These are phyloP conservation scores for Polymyxa betae DNA, from an alignment of 208 protist genomes.

Conservation along the genomic window DNA sequence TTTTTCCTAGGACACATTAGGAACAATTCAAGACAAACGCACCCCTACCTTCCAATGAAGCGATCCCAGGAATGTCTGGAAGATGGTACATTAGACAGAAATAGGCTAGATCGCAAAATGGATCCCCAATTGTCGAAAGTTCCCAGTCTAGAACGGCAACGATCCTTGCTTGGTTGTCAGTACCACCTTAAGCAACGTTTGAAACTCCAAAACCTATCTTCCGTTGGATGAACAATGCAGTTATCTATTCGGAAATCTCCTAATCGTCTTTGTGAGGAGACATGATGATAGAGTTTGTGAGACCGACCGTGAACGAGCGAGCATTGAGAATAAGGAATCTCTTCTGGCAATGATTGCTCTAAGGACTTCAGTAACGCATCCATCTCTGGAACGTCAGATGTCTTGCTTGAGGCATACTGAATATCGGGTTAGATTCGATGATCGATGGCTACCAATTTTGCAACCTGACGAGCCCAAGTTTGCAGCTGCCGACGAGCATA, in stretches of 20 bases:
- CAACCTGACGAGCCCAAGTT: constrained; percentile 39
- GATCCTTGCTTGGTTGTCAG: constrained; percentile 57
- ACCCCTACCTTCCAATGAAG: not conserved
- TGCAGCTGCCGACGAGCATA: constrained; percentile 24
- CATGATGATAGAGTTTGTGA: not conserved
- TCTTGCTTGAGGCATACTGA: not conserved
- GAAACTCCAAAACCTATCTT: constrained; percentile 38
- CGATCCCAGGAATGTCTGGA: not conserved
- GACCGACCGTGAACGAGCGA: constrained; percentile 1
- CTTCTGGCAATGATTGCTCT: constrained; percentile 14
- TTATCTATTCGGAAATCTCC: constrained; percentile 74
- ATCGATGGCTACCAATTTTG: not conserved
- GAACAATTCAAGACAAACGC: no score
- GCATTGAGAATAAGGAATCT: not conserved
- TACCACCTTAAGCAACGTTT: not conserved
- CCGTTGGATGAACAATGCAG: constrained; percentile 77
- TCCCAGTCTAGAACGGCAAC: constrained; percentile 83
- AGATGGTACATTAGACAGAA: constrained; percentile 68
- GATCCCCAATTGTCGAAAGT: constrained; percentile 77
- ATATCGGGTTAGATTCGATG: not conserved
- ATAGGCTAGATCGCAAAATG: constrained; percentile 76
- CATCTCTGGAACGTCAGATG: not conserved
- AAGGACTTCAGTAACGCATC: constrained; percentile 10
- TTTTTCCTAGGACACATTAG: no score
- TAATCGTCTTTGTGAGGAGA: not conserved